Base-by-base conservation (phyloP, 2,329 filamentous ascomycete genomes). In the Huntiella abstrusa region DNA sequence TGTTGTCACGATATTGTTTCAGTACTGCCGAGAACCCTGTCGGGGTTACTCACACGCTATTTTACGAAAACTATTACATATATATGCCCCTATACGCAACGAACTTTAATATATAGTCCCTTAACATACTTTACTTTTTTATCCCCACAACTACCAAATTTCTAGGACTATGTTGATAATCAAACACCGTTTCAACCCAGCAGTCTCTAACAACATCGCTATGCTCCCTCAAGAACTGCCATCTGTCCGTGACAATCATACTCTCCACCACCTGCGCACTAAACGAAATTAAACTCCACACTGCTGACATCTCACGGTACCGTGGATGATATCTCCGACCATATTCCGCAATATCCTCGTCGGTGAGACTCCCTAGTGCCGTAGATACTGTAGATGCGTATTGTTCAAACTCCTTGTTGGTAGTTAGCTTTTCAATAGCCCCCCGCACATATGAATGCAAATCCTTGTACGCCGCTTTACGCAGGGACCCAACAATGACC, bases 201-300 rank as follows among this genome's bases (percentile, higher is more conserved):
- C 78, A 81, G 52, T 81, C 71, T 52, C 72, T 65, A 39, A 86
- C 77, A 5, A 79, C 64, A 37, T 80, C 72, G 43, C 64, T 56
- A 54, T 93, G 83, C 63, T 98, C 88, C 49, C 68, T 72, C 53
- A 98, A 65, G 63, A 80, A 98, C 51, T 83, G 65, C 83, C 85
- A 98, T 40, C 91, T 72, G 66, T 98, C 91, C 40, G 80, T 75
- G 44, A 93, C 85, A 55, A 98, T 88, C 49, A 92, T 66, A 32
- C 85, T 84, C 65, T 98, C 91, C 2, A 92, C 78, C 3, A 94
- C 80, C 15, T 76, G 76, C 2, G 88, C 87, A 59, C 85, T 92
- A 56, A 94, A 95, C 1, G 91, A 87, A 88, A 98, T 98, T 55
- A 98, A 60, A 54, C 76, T 85, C 91, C 91, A 98, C 49, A 92